Base-by-base conservation (phyloP, 352 stramenopile genomes). In the Blastocystis sp. region DNA sequence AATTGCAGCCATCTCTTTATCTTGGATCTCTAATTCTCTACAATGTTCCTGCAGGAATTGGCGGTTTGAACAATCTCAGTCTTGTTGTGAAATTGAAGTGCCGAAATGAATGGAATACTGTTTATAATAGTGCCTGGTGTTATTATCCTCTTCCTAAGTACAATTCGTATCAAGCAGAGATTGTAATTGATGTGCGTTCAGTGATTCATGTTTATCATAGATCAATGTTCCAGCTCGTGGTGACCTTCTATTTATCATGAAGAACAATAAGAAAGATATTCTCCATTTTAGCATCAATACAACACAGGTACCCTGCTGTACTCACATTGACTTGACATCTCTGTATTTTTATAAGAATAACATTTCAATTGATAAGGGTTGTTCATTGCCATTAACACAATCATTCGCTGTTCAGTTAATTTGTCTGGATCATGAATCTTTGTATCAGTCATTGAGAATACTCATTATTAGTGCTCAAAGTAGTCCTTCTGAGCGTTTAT, bases 31-130 rank as follows among this genome's bases (percentile, higher is more conserved):
- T 83, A 4, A 83, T 83, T 51, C 71, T 83, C 14, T 83, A 83
- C 71, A 83, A 83, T 56, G 71, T 83, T 21, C 71, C 71, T 12
- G 71, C 58, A 19, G 71, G 71, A 21, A 63, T 65, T 51, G 52
- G 29, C 0, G 71, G 42, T 16, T 52, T 29, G 49, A n/a, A 65
- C 21, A 37, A 63, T 3, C 71, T 83, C 32, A 83, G 71, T 66
- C 21, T 83, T 29, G 71, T 83, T 16, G 71, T 83, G 71, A 65
- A 83, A 42, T 49, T 83, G 71, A 83, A 83, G 46, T 83, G 37
- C 21, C 71, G 71, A 16, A 83, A 59, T 56, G 71, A 83, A n/a
- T 83, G 71, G 71, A 83, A 83, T 24, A 54, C 58, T 21, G 71
- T 83, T 52, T 83, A 83, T 56, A 83, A 83, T 49, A 65, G 42